A percentile compares a stretch with the other conserved stretches of the same genome.
phyloP scores from a whole-genome alignment of 805 yeast genomes.

The Peterozyma xylosa region DNA sequence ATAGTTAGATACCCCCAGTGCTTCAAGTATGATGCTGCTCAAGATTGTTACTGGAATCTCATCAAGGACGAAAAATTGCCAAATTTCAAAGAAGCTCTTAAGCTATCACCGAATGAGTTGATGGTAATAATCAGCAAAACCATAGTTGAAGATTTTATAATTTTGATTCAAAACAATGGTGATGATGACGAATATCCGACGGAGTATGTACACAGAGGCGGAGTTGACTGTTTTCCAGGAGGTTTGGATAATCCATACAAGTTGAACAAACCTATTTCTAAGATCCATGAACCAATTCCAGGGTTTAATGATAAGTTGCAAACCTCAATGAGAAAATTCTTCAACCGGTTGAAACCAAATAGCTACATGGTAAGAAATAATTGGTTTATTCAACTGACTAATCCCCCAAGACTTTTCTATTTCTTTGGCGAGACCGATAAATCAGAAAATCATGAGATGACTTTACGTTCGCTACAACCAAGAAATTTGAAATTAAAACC shows the following conservation, averaged over 20 bases:
- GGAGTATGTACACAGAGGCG: constrained; percentile 53
- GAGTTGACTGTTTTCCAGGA: constrained; percentile 60
- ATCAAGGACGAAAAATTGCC: constrained; percentile 35
- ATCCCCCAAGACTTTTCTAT: constrained; percentile 38
- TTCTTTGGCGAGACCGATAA: constrained; percentile 20
- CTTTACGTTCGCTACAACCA: constrained; percentile 27
- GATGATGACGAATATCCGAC: constrained; percentile 20
- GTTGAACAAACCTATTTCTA: constrained; percentile 42
- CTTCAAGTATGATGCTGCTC: constrained; percentile 21
- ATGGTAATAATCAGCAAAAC: constrained; percentile 16
- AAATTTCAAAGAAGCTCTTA: background rate
- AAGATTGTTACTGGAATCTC: constrained; percentile 18
- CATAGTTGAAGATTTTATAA: constrained; percentile 58
- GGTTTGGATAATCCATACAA: constrained; percentile 61
- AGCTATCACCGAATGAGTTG: constrained; percentile 12
- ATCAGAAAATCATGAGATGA: constrained; percentile 21
- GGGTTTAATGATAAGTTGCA: constrained; percentile 48
- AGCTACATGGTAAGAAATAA: constrained; percentile 58
- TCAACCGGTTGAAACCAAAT: constrained; percentile 43
- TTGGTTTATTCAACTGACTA: constrained; percentile 51
- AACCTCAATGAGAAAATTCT: constrained; percentile 61
- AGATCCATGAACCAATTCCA: constrained; percentile 69
- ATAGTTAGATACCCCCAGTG: constrained; percentile 44
- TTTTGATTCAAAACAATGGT: constrained; percentile 35
- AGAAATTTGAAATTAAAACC: constrained; percentile 19